phyloP scores from a whole-genome alignment of 2,329 filamentous ascomycete species.

The Orbilia brochopaga region DNA sequence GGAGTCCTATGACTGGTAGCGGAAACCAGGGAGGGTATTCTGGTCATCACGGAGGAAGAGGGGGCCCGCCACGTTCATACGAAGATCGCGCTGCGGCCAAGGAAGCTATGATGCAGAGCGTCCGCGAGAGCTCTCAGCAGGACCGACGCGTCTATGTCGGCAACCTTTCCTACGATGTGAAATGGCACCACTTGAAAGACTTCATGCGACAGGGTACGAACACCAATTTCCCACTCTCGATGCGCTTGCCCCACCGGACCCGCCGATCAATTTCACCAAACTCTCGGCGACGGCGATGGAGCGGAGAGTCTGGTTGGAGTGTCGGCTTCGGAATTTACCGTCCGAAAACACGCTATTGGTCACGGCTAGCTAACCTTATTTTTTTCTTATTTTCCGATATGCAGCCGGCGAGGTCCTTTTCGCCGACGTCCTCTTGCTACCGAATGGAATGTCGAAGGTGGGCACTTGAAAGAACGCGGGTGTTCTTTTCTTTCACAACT shows the following conservation, averaged over 20 bases:
- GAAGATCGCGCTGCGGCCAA: slow-evolving; percentile 84
- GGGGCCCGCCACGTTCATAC: slow-evolving; percentile 74
- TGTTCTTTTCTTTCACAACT: slow-evolving; percentile 64
- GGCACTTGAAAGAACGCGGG: slow-evolving; percentile 74
- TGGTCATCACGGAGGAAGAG: slow-evolving; percentile 62
- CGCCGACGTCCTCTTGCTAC: slow-evolving; percentile 98
- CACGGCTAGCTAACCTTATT: slow-evolving; percentile 14
- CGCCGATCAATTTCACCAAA: background rate
- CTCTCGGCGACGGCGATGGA: slow-evolving; percentile 1
- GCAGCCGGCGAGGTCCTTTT: slow-evolving; percentile 98
- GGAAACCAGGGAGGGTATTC: slow-evolving; percentile 73
- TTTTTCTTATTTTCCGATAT: slow-evolving; percentile 51
- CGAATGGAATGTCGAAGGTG: slow-evolving; percentile 99
- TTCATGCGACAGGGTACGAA: slow-evolving; percentile 94
- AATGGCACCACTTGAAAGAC: slow-evolving; percentile 99
- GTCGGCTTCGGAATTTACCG: background rate
- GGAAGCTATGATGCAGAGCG: slow-evolving; percentile 94
- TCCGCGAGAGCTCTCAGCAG: slow-evolving; percentile 94
- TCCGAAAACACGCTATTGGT: background rate
- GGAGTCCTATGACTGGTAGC: slow-evolving; percentile 83
- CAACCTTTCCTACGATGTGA: slow-evolving; percentile 98
- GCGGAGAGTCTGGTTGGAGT: background rate
- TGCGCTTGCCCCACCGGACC: slow-evolving; percentile 1
- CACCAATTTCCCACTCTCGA: slow-evolving; percentile 9
- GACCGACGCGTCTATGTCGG: slow-evolving; percentile 99